Conservation (phyloP, 306 rosid genomes). For the Dalbergia oliveri region DNA sequence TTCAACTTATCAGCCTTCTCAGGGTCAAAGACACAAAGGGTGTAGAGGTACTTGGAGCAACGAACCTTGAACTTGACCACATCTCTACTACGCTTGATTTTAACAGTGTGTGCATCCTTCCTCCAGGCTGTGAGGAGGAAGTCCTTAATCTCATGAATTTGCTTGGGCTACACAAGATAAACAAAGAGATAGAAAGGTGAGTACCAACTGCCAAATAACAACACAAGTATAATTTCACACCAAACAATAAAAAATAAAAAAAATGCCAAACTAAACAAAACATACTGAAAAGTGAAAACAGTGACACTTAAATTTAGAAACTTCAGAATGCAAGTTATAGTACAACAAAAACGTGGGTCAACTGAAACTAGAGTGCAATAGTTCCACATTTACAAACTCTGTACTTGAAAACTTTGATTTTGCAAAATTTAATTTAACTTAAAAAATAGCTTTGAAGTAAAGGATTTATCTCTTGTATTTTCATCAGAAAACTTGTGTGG, state of each 20-base stretch:
- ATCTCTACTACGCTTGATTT: conserved; percentile 74
- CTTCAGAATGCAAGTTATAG: background rate
- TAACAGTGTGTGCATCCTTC: conserved; percentile 83
- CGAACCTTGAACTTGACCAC: conserved; percentile 85
- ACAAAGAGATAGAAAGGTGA: background rate
- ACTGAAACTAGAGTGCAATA: no score
- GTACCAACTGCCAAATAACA: background rate
- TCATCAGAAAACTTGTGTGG: no score
- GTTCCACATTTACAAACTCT: no score
- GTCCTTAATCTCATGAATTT: conserved; percentile 86
- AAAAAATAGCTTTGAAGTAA: no score
- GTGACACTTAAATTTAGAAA: background rate
- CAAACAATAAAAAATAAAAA: background rate
- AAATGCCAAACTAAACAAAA: background rate
- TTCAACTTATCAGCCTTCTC: conserved; percentile 90
- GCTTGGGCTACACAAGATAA: conserved; percentile 67
- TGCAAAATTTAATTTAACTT: no score
- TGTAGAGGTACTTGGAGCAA: conserved; percentile 83
- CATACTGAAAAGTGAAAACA: background rate
- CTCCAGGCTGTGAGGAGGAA: conserved; percentile 85
- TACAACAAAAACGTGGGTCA: background rate
- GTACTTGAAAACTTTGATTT: no score
- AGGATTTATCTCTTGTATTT: no score
- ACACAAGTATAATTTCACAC: no score
- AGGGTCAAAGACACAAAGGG: conserved; percentile 72